Base-by-base conservation (phyloP, 2,329 filamentous ascomycete species). In the Fusarium tricinctum region DNA sequence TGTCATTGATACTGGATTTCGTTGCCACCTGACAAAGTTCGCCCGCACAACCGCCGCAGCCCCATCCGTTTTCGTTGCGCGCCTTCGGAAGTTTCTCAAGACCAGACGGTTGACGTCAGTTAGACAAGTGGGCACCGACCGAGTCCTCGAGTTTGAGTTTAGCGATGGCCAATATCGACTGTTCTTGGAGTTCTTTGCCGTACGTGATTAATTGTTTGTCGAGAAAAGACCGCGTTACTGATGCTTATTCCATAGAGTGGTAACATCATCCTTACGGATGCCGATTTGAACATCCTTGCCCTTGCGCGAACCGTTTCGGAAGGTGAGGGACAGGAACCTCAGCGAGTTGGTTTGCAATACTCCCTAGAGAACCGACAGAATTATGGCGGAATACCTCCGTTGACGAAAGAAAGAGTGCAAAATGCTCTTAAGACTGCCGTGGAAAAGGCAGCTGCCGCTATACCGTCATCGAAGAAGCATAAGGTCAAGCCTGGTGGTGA, bases 131-230 rank as follows among this genome's bases (percentile, higher is more conserved):
- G 96, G 96, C 48, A 97, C 94, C 3, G 96, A 99, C 78, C 88
- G 96, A 53, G 92, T 99, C 64, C 90, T 99, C 53, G 93, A 98
- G 77, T 89, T 99, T 54, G 87, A 92, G 73, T 97, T 99, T 77
- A 97, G 92, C 72, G 94, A 98, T 82, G 96, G 96, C 13, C 86
- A 90, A 71, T 97, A 97, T 77, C 86, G 91, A 42, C 79, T 99
- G 22, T 97, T 93, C 77, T 83, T 99, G 28, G 96, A 99, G 80
- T 99, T 99, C 81, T 99, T 97, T 77, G 95, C 96, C 2, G 82
- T 83, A 73, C 42, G 76, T 49, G 17, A 12, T n/a, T 45, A 12
- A 10, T 35, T 14, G 5, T 12, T 14, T 8, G 28, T 23, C 20
- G 28, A 6, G 32, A 43, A 3, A 64, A 64, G 20, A 33, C 42